Evolutionary conservation across 148 eudicot species (phyloP).

Genomic region (Rhododendron vialii): DNA sequence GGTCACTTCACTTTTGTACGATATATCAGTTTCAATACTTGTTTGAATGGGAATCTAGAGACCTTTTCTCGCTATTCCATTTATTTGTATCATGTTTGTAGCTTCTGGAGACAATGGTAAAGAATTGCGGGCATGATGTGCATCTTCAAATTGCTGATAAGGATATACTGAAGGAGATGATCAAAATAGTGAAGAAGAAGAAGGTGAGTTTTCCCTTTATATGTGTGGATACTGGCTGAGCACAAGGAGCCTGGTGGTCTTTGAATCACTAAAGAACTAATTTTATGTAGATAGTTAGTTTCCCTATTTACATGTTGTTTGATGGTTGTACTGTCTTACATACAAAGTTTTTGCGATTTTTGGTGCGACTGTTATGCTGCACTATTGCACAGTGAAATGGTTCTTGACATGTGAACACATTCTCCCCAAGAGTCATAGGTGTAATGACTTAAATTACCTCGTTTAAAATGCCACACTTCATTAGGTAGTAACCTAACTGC

Average conservation of each 20-base stretch:
- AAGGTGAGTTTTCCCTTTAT: constrained; percentile 40
- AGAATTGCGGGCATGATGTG: constrained; percentile 89
- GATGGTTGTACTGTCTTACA: background rate
- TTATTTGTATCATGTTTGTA: constrained; percentile 17
- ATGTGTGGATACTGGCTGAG: background rate
- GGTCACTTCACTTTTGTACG: background rate
- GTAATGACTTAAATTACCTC: background rate
- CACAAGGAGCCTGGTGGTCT: background rate
- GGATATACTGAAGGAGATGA: constrained; percentile 75
- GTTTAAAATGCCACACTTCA: background rate
- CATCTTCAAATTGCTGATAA: constrained; percentile 77
- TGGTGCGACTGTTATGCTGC: background rate
- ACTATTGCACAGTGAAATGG: background rate
- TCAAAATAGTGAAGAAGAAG: constrained; percentile 87
- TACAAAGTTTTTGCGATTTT: background rate
- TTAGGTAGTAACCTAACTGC: background rate
- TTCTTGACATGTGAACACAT: background rate
- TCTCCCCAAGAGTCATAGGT: background rate
- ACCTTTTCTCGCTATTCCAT: background rate
- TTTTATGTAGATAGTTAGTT: background rate
- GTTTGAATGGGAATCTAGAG: background rate
- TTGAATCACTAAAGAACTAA: background rate
- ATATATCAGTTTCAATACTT: background rate
- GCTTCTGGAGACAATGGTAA: constrained; percentile 97
- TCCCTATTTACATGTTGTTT: background rate